Conservation (phyloP, 225 moss, liverwort and hornwort genomes). For the Marchantia polymorpha region DNA sequence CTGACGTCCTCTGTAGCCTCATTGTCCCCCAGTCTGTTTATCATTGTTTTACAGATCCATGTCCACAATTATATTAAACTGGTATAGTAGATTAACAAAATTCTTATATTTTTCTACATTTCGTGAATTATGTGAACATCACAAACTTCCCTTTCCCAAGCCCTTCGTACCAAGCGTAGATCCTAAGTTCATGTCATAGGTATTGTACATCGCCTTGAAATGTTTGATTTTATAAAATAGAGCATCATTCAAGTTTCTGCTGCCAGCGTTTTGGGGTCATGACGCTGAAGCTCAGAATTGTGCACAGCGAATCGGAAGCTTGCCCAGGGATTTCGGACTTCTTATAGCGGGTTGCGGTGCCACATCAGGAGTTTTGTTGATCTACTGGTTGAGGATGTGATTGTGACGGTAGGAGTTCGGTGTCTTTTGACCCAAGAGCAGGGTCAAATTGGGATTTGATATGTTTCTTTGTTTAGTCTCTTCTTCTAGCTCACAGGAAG, state of each 20-base stretch:
- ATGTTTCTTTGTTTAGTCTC: no score
- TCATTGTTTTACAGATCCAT: neutral
- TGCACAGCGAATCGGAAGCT: no score
- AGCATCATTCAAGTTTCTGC: constrained; percentile 14
- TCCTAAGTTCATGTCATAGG: neutral
- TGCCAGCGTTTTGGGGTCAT: neutral
- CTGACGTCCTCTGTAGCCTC: neutral
- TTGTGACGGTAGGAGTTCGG: no score
- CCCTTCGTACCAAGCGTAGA: neutral
- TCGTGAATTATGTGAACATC: neutral
- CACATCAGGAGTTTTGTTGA: no score
- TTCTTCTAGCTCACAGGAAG: no score
- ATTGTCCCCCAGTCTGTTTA: neutral
- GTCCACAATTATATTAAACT: neutral
- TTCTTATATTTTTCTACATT: neutral
- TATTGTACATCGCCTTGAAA: constrained; percentile 3
- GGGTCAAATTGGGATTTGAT: no score
- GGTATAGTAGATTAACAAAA: neutral
- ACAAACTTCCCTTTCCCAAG: neutral
- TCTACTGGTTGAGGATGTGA: no score
- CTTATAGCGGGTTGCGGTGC: no score
- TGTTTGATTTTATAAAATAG: constrained; percentile 10
- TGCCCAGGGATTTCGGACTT: no score
- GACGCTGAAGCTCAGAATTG: constrained; percentile 6
- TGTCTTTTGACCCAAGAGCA: no score